These are phyloP conservation scores for Neurospora sp. DNA, from an alignment of 2,329 filamentous ascomycete genomes.

Conservation along the genomic window DNA sequence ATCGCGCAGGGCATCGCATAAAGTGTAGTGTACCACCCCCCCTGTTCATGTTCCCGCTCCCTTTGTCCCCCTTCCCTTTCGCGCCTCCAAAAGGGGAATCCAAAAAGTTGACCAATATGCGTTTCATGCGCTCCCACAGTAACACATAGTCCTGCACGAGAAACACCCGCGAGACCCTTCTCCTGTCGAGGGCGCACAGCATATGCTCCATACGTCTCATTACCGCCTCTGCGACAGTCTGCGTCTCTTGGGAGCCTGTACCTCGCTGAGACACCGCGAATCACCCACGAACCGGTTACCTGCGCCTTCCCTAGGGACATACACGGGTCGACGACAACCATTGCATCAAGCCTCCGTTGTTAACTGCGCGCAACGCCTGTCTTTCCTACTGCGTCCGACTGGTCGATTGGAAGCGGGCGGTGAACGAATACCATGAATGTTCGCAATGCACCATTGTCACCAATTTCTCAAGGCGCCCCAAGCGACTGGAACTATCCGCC, in stretches of 20 bases:
- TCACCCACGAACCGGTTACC: neutral
- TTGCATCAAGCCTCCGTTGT: slow-evolving; percentile 2
- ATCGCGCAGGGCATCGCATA: neutral
- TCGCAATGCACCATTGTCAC: slow-evolving; percentile 68
- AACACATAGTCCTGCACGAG: neutral
- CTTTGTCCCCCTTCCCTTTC: neutral
- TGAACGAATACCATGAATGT: slow-evolving; percentile 50
- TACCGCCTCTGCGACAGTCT: neutral
- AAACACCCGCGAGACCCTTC: neutral
- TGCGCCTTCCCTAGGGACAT: neutral
- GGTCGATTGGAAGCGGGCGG: neutral
- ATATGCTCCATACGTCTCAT: neutral
- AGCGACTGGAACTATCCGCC: slow-evolving; percentile 74
- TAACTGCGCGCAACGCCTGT: slow-evolving; percentile 15
- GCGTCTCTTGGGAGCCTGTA: neutral
- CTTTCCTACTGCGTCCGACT: slow-evolving; percentile 12
- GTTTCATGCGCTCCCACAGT: neutral
- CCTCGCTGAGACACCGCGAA: neutral
- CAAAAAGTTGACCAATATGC: neutral
- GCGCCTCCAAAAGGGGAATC: neutral
- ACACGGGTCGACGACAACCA: slow-evolving; percentile 1
- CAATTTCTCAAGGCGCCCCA: slow-evolving; percentile 64
- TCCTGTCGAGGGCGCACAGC: neutral
- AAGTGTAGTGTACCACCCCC: neutral
- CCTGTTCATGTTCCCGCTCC: neutral